phyloP scores from a whole-genome alignment of 768 basidiomycete genomes.

The Agaricus sinodeliciosus region DNA sequence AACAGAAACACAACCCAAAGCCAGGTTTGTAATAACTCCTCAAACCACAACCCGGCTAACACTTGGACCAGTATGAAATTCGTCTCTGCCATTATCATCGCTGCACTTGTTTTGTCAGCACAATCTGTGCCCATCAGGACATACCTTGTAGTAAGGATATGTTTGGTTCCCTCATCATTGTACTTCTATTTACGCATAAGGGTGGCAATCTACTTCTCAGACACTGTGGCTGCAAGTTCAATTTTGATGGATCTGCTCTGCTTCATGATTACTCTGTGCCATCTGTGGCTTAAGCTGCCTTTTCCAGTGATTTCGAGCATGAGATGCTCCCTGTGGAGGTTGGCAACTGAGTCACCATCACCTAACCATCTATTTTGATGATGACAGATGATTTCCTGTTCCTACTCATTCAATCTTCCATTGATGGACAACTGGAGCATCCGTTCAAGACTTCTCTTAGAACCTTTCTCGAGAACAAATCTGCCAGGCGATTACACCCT shows the following conservation, averaged over 20 bases:
- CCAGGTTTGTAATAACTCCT: too few relatives aligned
- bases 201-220: conserved; percentile 37
- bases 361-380: conserved; percentile 31
- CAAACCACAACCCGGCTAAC: too few relatives aligned
- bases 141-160: conserved; percentile 36
- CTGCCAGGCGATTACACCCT: conserved; percentile 9
- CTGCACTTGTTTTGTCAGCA: too few relatives aligned
- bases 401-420: background rate
- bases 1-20: too few relatives aligned
- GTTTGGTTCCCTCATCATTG: conserved; percentile 47
- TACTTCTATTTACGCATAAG: conserved; percentile 37
- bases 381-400: background rate
- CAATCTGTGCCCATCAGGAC: conserved; percentile 42
- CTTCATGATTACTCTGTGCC: background rate
- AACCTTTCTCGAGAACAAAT: conserved; percentile 1
- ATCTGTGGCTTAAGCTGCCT: conserved; percentile 25
- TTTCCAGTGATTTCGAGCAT: conserved; percentile 35
- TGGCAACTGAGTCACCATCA: conserved; percentile 34
- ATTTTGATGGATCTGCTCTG: conserved; percentile 28
- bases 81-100: too few relatives aligned
- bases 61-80: too few relatives aligned
- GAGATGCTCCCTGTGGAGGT: conserved; percentile 28
- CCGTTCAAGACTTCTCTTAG: conserved; percentile 3
- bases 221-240: conserved; percentile 20
- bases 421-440: background rate